Evolutionary conservation across 345 rosid species (phyloP).

Genomic region (Melastoma malabathricum): DNA sequence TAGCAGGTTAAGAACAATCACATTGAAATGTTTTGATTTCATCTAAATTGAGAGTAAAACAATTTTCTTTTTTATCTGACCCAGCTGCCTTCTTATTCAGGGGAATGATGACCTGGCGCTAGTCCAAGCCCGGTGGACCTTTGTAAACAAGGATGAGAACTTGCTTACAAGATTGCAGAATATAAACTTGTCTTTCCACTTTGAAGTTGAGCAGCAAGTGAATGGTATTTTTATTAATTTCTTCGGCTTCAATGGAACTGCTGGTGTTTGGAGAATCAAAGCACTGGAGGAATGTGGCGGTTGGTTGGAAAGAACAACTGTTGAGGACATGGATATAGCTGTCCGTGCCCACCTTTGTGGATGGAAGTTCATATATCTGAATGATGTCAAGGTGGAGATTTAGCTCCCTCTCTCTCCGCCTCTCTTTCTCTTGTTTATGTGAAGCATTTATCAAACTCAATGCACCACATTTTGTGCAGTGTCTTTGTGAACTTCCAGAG

Average conservation of each 20-base stretch:
- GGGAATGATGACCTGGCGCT: conserved; percentile 65
- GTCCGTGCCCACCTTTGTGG: conserved; percentile 92
- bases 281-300: conserved; percentile 92
- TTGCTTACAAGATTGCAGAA: conserved; percentile 81
- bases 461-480: conserved; percentile 27
- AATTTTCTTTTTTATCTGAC: neutral
- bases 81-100: conserved; percentile 14
- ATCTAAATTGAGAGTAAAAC: too few species aligned
- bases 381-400: conserved; percentile 61
- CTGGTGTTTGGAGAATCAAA: conserved; percentile 88
- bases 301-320: conserved; percentile 90
- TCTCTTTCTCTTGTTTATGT: neutral
- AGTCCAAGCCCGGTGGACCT: conserved; percentile 85
- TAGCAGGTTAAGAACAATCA: too few species aligned
- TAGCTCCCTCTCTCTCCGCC: neutral
- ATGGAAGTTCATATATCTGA: conserved; percentile 78
- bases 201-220: conserved; percentile 92
- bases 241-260: conserved; percentile 90
- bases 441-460: conserved; percentile 1
- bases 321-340: conserved; percentile 91
- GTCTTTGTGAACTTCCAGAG: conserved; percentile 92
- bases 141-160: conserved; percentile 89
- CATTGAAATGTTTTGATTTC: too few species aligned
- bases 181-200: conserved; percentile 76
- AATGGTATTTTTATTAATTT: conserved; percentile 74